Conservation (phyloP, 352 stramenopile genomes). For the Phytopythium helicoides region DNA sequence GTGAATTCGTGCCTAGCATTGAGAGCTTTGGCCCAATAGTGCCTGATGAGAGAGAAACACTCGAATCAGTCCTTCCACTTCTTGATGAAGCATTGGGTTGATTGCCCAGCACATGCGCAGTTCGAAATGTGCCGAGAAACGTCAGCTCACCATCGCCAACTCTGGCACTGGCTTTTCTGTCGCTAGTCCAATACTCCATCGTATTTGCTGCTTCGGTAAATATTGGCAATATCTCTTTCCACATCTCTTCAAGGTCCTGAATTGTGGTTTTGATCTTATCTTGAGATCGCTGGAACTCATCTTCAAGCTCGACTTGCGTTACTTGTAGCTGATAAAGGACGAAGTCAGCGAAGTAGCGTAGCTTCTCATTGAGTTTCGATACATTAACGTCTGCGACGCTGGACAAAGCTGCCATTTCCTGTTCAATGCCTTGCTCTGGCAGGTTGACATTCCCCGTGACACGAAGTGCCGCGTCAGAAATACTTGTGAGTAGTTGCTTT, state of each 20-base stretch:
- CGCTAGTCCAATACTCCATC: no score
- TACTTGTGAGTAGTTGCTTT: no score
- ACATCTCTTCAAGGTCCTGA: background rate
- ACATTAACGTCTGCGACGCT: background rate
- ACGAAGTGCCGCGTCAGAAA: no score
- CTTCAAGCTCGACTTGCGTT: background rate
- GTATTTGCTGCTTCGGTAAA: background rate
- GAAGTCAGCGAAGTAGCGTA: background rate
- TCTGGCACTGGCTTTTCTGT: no score
- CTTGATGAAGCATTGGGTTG: background rate
- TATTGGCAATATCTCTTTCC: background rate
- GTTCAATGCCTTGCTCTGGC: no score
- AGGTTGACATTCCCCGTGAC: no score
- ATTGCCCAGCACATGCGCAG: background rate
- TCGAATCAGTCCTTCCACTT: background rate
- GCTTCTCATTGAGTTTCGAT: background rate
- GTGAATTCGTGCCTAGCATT: no score
- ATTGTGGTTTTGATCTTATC: no score
- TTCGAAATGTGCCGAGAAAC: background rate
- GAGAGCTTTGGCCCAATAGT: no score
- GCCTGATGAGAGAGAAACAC: background rate
- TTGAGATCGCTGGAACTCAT: background rate
- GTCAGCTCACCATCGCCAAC: background rate
- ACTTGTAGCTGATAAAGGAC: background rate
- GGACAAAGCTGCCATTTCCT: background rate